Percentiles rank a stretch among this genome's conserved stretches.
phyloP scores from a whole-genome alignment of 371 early-diverging fungal genomes.

The Smittium culicis region DNA sequence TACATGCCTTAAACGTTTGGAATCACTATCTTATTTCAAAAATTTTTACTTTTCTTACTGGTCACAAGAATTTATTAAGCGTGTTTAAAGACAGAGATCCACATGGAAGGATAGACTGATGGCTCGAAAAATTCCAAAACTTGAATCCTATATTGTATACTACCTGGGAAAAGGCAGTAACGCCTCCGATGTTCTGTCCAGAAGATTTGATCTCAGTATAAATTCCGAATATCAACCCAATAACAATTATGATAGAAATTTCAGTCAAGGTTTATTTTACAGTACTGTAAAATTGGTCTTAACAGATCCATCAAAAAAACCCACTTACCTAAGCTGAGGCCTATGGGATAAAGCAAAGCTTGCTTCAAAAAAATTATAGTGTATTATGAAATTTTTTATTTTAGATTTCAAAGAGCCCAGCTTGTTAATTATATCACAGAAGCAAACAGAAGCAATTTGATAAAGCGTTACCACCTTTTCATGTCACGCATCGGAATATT shows the following conservation, averaged over 20 bases:
- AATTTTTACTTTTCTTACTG: background rate
- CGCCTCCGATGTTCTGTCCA: constrained; percentile 6
- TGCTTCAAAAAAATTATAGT: too few relatives aligned
- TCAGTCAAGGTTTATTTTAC: background rate
- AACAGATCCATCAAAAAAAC: background rate
- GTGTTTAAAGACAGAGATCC: constrained; percentile 6
- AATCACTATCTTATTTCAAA: constrained; percentile 9
- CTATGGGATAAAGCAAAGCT: constrained; percentile 7
- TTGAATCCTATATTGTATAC: background rate
- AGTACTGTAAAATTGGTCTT: background rate
- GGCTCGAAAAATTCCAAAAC: constrained; percentile 6
- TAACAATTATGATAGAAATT: background rate
- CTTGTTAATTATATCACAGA: too few relatives aligned
- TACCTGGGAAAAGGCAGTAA: constrained; percentile 6
- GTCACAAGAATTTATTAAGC: background rate
- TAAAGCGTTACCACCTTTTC: constrained; percentile 14
- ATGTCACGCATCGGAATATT: constrained; percentile 16
- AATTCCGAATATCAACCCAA: constrained; percentile 4
- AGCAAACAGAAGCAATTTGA: constrained; percentile 1
- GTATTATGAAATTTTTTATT: too few relatives aligned
- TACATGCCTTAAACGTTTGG: constrained; percentile 1
- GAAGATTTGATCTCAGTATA: constrained; percentile 16
- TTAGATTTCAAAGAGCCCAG: too few relatives aligned
- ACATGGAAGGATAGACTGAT: constrained; percentile 5
- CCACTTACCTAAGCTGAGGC: background rate